Evolutionary conservation across 176 grass and related monocot genomes (phyloP), one percentile per base, ranked within the genome.

Genomic region (Echinochloa phyllopogon): DNA sequence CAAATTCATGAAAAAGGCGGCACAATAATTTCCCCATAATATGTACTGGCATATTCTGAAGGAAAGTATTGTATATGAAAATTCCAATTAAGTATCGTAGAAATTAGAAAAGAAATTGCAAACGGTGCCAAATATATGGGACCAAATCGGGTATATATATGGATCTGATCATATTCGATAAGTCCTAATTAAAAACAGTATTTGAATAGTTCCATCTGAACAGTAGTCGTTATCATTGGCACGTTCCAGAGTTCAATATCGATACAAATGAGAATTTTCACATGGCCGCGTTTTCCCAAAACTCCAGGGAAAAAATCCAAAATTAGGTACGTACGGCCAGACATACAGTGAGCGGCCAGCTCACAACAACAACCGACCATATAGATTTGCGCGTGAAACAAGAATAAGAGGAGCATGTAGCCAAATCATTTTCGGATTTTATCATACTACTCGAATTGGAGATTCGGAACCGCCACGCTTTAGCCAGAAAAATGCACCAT

Each of bases 401-500:
- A 80, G 73, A 52, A 65, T 16, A 47, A 43, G 43, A 33, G 3
- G 3, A 1, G 47, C 3, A 43, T 45, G 51, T 45, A 8, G 13
- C 41, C 50, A 58, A 85, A 81, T 50, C 16, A 16, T 41, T 43
- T 41, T 5, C 75, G 58, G 41, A 67, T 27, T 8, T 48, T 48
- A 4, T 47, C 42, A 29, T 39, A 5, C 40, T 8, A 5, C 50
- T 8, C 60, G 57, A 70, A 50, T 14, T 23, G 57, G 64, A 63
- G 70, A 56, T 82, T 71, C 21, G 65, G 37, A 82, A 23, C 39
- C 37, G 49, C 56, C 74, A 25, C 45, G 80, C 25, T 43, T 44
- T 12, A 14, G 29, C 51, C 29, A 21, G 17, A 33, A 17, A n/a
- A 33, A 17, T 8, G n/a, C 38, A 6, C 7, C 61, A 43, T 42